Base-by-base conservation (phyloP, 1,139 yeast genomes). In the Blastobotrys elegans region DNA sequence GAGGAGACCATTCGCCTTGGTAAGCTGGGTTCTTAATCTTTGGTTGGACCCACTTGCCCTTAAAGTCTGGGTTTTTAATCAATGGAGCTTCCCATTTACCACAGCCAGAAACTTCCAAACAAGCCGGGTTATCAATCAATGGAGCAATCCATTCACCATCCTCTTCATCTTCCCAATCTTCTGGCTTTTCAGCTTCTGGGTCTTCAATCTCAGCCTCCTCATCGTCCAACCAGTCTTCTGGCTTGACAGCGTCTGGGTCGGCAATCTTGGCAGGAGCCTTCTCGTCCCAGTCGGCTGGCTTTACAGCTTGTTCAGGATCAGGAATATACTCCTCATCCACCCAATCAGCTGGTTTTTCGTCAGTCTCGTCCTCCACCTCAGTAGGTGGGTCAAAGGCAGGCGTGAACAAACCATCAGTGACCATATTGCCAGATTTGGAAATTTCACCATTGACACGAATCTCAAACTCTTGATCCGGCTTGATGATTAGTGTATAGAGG, bases 81-180 rank as follows among this genome's bases (percentile, higher is more conserved):
- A 71, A 53, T 24, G 89, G 92, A 7, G 86, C 76, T 45, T 66
- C 66, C 85, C 85, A 82, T 50, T 70, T 67, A 33, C 97, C 97
- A 67, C 97, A 89, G 2, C 96, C 96, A 46, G 73, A 73, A 20
- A 59, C 56, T 11, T 59, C 57, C 37, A 68, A 72, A 67, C 97
- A 89, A 51, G 71, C 78, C 5, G 96, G 96, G 64, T 89, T 89
- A 32, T 69, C 69, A 39, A 88, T 71, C 46, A 73, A 65, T 13
- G 89, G 89, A 2, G 90, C 82, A 39, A 72, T 61, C 90, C 94
- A 89, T 57, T 75, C 80, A 4, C 96, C 96, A 61, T 88, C 95
- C 61, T 84, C 90, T 53, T 81, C 89, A 27, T 85, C 95, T 58
- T 84, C 85, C 96, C 96, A 88, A 58, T 76, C 82, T 37, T 71